Conservation (phyloP, 352 stramenopile genomes). For the Phytophthora pistaciae region DNA sequence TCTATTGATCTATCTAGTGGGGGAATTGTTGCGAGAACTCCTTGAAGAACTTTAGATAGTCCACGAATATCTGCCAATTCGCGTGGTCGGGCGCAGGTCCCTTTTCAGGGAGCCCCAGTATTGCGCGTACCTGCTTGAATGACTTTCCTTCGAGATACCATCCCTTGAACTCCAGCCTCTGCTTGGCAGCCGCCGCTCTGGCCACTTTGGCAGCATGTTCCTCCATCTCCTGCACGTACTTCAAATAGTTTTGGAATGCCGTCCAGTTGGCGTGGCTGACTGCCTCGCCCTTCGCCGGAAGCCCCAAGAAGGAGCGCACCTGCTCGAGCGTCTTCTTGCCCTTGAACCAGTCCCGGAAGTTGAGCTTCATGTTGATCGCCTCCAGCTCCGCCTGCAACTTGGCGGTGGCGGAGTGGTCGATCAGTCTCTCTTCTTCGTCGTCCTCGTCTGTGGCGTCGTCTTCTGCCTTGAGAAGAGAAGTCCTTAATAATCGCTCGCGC, state of each 20-base stretch:
- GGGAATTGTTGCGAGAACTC: slow-evolving; percentile 12
- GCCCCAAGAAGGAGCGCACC: slow-evolving; percentile 13
- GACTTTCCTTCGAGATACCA: slow-evolving; percentile 26
- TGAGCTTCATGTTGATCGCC: background rate
- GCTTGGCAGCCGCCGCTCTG: slow-evolving; percentile 5
- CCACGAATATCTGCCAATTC: slow-evolving; percentile 12
- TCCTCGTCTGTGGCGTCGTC: background rate
- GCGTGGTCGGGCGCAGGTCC: background rate
- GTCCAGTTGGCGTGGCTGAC: slow-evolving; percentile 15
- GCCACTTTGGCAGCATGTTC: slow-evolving; percentile 7
- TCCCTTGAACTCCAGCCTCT: slow-evolving; percentile 9
- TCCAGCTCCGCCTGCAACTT: slow-evolving; percentile 5
- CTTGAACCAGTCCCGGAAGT: slow-evolving; percentile 25
- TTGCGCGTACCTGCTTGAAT: slow-evolving; percentile 5
- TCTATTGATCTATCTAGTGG: background rate
- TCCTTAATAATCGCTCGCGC: background rate
- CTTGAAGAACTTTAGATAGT: slow-evolving; percentile 12
- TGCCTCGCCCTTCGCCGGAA: slow-evolving; percentile 24
- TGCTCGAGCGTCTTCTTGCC: slow-evolving; percentile 17
- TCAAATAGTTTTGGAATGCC: slow-evolving; percentile 22
- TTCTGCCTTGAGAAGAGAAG: background rate
- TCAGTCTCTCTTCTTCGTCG: slow-evolving; percentile 14
- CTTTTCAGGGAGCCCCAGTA: slow-evolving; percentile 7
- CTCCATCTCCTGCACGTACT: slow-evolving; percentile 22
- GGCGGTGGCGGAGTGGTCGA: background rate